Conservation (phyloP, 2,329 filamentous ascomycete genomes). For the Penicillium olsonii region DNA sequence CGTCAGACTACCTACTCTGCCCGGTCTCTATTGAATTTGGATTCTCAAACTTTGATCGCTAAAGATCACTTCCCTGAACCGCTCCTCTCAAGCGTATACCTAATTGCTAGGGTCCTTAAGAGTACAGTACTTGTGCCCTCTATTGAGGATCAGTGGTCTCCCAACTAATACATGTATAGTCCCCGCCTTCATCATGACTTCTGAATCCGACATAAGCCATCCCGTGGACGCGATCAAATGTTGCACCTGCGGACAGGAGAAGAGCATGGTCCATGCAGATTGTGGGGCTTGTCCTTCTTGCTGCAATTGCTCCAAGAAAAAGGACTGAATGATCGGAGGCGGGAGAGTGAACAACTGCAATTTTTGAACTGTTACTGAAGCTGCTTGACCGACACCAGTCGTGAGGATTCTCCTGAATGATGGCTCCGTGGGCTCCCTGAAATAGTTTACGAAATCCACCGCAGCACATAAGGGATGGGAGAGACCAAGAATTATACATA, state of each 20-base stretch:
- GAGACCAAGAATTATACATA: neutral
- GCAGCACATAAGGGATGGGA: neutral
- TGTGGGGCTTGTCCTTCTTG: constrained; percentile 1
- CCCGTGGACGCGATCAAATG: constrained; percentile 7
- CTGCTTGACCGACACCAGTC: neutral
- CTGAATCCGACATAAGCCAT: constrained; percentile 5
- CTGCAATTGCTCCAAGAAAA: constrained; percentile 3
- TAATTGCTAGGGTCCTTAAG: neutral
- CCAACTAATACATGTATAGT: constrained; percentile 7
- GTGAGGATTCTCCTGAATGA: neutral
- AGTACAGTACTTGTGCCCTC: constrained; percentile 6
- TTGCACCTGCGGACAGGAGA: constrained; percentile 5
- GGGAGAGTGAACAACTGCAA: neutral
- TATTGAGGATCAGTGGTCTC: constrained; percentile 2
- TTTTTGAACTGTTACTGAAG: constrained; percentile 1
- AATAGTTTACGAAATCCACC: neutral
- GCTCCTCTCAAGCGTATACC: constrained; percentile 6
- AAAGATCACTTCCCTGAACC: constrained; percentile 4
- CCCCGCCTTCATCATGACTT: constrained; percentile 3
- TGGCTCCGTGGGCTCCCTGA: neutral
- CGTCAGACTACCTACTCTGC: constrained; percentile 2
- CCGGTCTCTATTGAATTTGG: constrained; percentile 17
- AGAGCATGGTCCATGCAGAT: neutral
- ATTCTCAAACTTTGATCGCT: neutral
- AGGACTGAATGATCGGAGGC: neutral